Evolutionary conservation across 2,329 filamentous ascomycete genomes (phyloP), one percentile per base, ranked within the genome.

Genomic region (Penicillium corylophilum): DNA sequence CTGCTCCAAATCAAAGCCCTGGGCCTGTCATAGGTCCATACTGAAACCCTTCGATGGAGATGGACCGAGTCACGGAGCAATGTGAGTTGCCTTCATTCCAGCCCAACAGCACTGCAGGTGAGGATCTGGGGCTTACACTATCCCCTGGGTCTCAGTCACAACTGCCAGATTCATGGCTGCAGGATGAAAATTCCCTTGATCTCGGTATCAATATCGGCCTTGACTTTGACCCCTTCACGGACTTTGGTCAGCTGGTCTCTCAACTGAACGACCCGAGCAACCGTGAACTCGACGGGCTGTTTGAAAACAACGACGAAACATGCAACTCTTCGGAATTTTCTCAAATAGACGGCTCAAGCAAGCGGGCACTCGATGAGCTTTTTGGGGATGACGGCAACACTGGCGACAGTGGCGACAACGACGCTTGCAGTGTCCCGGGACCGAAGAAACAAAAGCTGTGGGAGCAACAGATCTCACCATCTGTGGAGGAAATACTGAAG

Each of bases 91-190:
- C 54, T 52, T 54, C 59, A 48, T 48, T 55, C 51, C 46, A 60
- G 50, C 51, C 50, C 44, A 51, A 42, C 44, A 57, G 62, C 53
- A 55, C 62, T 59, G 57, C 55, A 62, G 61, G 54, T 57, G 63
- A 65, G 63, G 67, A 70, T 69, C 69, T 70, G 68, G 72, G 71
- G 70, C 71, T 74, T 72, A 74, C 72, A 74, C 71, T 66, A 64
- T 60, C 66, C 68, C 70, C 71, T 61, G 67, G 68, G 55, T 69
- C 65, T 24, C 67, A 70, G 62, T 61, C 59, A 53, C 63, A 62
- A 57, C 56, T 56, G 44, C 40, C 44, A 16, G 38, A 35, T 10
- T 18, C 40, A 40, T 48, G 28, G 33, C 35, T 22, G 22, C 29
- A 38, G 44, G 48, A 50, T 28, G 22, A 23, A 15, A 40, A 44